Evolutionary conservation across 2,329 filamentous ascomycete species (phyloP).

Genomic region (Aspergillus caelatus): DNA sequence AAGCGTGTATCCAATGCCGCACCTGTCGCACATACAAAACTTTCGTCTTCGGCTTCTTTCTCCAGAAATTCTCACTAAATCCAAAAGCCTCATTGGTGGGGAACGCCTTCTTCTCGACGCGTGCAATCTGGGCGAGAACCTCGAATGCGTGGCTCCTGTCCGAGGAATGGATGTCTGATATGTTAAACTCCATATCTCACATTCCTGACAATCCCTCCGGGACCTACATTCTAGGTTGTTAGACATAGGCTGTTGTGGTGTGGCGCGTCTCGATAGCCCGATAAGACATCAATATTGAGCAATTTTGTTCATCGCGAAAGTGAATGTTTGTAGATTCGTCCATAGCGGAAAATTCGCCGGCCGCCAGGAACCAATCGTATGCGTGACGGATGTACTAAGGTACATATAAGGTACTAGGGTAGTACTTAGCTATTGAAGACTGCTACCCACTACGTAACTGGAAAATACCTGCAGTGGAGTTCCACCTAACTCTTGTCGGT

Average conservation of each 20-base stretch:
- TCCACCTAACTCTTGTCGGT: background rate
- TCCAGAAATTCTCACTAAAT: constrained; percentile 50
- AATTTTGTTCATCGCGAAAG: background rate
- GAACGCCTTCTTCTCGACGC: constrained; percentile 55
- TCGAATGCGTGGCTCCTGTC: constrained; percentile 36
- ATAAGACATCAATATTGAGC: background rate
- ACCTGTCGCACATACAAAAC: constrained; percentile 39
- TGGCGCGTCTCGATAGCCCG: background rate
- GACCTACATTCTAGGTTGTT: constrained; percentile 26
- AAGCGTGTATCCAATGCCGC: constrained; percentile 17
- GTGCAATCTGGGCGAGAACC: constrained; percentile 39
- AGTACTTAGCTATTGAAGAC: too few species aligned
- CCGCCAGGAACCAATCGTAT: background rate
- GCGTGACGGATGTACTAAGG: background rate
- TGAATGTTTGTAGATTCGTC: background rate
- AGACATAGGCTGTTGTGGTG: constrained; percentile 28
- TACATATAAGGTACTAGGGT: too few species aligned
- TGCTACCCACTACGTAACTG: too few species aligned
- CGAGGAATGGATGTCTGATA: constrained; percentile 44
- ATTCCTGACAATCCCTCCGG: constrained; percentile 27
- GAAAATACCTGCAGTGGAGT: background rate
- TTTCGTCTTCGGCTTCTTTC: constrained; percentile 52
- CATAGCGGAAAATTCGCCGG: background rate
- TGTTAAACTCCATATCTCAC: constrained; percentile 24
- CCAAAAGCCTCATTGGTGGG: constrained; percentile 54